Evolutionary conservation across 1,284 basidiomycete species (phyloP).

Genomic region (Irpex sp.): DNA sequence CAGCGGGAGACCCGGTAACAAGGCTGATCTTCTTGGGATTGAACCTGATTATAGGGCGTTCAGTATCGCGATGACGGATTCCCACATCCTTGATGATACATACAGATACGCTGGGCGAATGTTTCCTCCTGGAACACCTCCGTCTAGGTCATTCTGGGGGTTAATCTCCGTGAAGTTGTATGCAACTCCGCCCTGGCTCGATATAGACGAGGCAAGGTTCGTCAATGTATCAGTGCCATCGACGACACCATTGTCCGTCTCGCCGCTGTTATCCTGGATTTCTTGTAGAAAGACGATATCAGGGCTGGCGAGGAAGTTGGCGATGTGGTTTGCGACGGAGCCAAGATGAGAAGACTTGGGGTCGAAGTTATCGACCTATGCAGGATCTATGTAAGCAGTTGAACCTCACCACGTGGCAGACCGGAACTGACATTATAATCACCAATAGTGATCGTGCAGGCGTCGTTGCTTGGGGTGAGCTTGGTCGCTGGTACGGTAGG

Average conservation of each 20-base stretch:
- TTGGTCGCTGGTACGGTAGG: conserved; percentile 36
- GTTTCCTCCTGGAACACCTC: conserved; percentile 60
- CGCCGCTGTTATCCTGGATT: conserved; percentile 59
- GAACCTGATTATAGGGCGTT: conserved; percentile 32
- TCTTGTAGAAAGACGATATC: conserved; percentile 64
- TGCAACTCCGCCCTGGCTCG: conserved; percentile 30
- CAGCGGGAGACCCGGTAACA: conserved; percentile 44
- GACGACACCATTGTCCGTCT: conserved; percentile 52
- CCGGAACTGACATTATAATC: conserved; percentile 49
- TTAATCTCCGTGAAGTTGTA: conserved; percentile 49
- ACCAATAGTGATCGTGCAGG: conserved; percentile 41
- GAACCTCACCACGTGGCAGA: neutral
- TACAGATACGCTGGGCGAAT: conserved; percentile 55
- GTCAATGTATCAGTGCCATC: conserved; percentile 49
- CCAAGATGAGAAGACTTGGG: conserved; percentile 44
- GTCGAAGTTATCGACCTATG: conserved; percentile 51
- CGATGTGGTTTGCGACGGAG: conserved; percentile 50
- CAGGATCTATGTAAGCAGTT: neutral
- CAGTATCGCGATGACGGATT: neutral
- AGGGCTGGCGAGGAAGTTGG: conserved; percentile 43
- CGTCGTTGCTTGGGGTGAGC: conserved; percentile 34
- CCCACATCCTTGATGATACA: conserved; percentile 10
- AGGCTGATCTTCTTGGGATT: conserved; percentile 45
- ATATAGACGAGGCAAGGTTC: conserved; percentile 47
- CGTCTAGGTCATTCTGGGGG: conserved; percentile 50